Base-by-base conservation (phyloP, 768 basidiomycete genomes). In the Suillus subalutaceus region DNA sequence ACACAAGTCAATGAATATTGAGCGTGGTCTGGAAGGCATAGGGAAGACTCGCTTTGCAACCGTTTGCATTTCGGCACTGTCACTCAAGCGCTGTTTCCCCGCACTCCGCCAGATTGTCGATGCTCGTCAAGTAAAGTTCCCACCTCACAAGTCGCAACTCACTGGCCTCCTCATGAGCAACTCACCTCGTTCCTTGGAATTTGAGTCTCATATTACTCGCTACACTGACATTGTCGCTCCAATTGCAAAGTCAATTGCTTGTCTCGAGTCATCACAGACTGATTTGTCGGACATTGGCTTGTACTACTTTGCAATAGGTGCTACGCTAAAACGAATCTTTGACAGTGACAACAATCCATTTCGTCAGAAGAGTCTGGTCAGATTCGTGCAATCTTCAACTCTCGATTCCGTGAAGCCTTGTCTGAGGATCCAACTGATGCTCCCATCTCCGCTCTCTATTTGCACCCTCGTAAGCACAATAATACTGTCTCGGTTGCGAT, bases 11-110 rank as follows among this genome's bases (percentile, higher is more conserved):
- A n/a, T n/a, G n/a, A n/a, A n/a, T n/a, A n/a, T n/a, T n/a, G n/a
- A n/a, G n/a, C n/a, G n/a, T n/a, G n/a, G n/a, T n/a, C n/a, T n/a
- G n/a, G n/a, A n/a, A n/a, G n/a, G n/a, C n/a, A n/a, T n/a, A 56
- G 70, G 75, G 10, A 73, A 73, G 67, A 75, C 72, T 23, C 62
- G 68, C 23, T 75, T 75, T 64, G 72, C 56, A 0, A 73, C 72
- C 16, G 52, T 73, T 26, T 66, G 71, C 55, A 43, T 64, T 37
- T 66, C 71, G 15, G 65, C 71, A 8, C 44, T 52, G 37, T 72
- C 72, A 65, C 18, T 73, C 10, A 46, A 74, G 55, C 55, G 48
- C 1, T 72, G 70, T 44, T 38, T 72, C 35, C 73, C 69, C 35
- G 66, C 71, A 4, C 69, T 76, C 50, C 57, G 63, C 26, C 23